Conservation (phyloP, 805 yeast species). For the Ogataea dorogensis region DNA sequence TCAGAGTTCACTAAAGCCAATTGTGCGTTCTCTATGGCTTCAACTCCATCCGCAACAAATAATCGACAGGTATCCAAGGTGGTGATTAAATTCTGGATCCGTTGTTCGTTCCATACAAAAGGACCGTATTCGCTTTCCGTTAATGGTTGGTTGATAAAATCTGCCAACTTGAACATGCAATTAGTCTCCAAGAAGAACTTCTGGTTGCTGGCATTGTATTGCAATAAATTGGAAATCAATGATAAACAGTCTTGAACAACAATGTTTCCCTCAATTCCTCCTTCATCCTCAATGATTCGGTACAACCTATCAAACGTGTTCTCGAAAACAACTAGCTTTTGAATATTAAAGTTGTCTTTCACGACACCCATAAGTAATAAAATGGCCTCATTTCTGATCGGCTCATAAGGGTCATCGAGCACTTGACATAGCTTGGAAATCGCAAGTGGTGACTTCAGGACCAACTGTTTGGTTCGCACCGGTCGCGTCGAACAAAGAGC, state of each 20-base stretch:
- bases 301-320: conserved; percentile 84
- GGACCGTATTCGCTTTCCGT: conserved; percentile 39
- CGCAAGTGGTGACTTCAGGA: conserved; percentile 74
- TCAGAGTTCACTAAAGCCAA: conserved; percentile 56
- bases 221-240: conserved; percentile 66
- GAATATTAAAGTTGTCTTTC: conserved; percentile 79
- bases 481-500: conserved; percentile 80
- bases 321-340: conserved; percentile 91
- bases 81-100: conserved; percentile 61
- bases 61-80: conserved; percentile 70
- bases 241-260: conserved; percentile 90
- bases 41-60: conserved; percentile 72
- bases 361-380: conserved; percentile 80
- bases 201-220: conserved; percentile 87
- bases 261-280: conserved; percentile 83
- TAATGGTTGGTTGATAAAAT: conserved; percentile 61
- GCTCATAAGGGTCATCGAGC: conserved; percentile 69
- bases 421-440: conserved; percentile 68
- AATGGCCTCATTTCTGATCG: conserved; percentile 85
- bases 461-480: conserved; percentile 64
- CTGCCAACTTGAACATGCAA: conserved; percentile 64
- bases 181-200: conserved; percentile 83
- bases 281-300: conserved; percentile 78
- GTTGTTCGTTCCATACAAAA: conserved; percentile 76
- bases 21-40: conserved; percentile 62